Base-by-base conservation (phyloP, 345 rosid genomes). In the Brassica juncea region DNA sequence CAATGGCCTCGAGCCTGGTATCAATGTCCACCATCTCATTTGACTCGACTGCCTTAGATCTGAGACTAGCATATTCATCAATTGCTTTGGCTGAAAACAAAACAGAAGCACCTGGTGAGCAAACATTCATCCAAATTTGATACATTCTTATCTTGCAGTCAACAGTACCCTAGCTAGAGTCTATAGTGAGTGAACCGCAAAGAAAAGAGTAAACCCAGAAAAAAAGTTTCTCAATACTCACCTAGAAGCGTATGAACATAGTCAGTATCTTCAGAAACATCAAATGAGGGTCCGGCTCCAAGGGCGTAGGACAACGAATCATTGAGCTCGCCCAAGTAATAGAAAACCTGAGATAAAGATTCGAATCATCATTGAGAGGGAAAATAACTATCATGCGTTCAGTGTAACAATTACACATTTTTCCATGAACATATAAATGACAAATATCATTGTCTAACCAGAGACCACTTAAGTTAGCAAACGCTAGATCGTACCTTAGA, bases 281-380 rank as follows among this genome's bases (percentile, higher is more conserved):
- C 97, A 84, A 96, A 93, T 21, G 89, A 84, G 47, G 95, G 87
- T 8, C 93, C 94, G 82, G 99, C 94, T 85, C 97, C 97, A 84
- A 96, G 98, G 77, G 99, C 99, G 84, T 96, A 96, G 11, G 97
- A 92, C 66, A 96, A 66, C 0, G 99, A 96, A 82, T 96, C 99
- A 82, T 93, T 89, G 59, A 92, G 93, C 81, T 96, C 98, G 55
- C 99, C 97, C 87, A 96, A 82, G 83, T 92, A 92, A 79, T 94
- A 93, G 87, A 89, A 96, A 65, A 96, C 98, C 99, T 95, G 86
- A 16, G 28, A 52, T 12, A 68, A 64, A 58, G 27, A 71, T 61
- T 21, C 1, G 62, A 71, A 70, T 15, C 12, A 23, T 54, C 72
- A 70, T 6, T 42, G 8, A 54, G 14, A 44, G 19, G 19, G 32